phyloP scores from a whole-genome alignment of 371 early-diverging fungal species.

The Mortierella sp. region DNA sequence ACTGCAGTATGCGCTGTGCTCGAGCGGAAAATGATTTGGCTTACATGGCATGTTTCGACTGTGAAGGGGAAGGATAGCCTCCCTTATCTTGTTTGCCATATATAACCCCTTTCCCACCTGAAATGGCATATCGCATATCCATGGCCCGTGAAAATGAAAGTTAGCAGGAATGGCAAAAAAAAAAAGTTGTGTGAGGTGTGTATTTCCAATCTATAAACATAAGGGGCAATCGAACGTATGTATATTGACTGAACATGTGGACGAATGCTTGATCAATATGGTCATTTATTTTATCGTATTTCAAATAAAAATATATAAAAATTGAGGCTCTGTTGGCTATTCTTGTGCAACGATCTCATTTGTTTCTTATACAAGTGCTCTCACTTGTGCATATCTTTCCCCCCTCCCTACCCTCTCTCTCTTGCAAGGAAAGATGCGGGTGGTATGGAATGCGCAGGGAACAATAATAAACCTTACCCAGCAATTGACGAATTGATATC shows the following conservation, averaged over 20 bases:
- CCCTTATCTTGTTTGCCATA: slow-evolving; percentile 4
- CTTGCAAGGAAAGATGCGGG: slow-evolving; percentile 6
- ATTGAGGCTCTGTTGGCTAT: neutral
- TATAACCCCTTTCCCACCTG: neutral
- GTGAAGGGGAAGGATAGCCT: neutral
- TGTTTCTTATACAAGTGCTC: slow-evolving; percentile 1
- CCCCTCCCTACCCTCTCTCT: neutral
- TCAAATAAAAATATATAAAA: slow-evolving; percentile 5
- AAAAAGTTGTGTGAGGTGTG: neutral
- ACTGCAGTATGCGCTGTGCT: slow-evolving; percentile 13
- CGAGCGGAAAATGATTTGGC: slow-evolving; percentile 1
- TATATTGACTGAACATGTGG: slow-evolving; percentile 8
- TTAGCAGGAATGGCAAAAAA: neutral
- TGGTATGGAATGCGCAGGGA: slow-evolving; percentile 8
- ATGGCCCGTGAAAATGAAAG: no score
- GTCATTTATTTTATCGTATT: neutral
- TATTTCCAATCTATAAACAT: neutral
- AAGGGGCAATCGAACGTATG: neutral
- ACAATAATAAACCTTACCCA: neutral
- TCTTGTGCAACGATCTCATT: slow-evolving; percentile 16
- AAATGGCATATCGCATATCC: no score
- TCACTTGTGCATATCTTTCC: slow-evolving; percentile 12
- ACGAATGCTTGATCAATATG: slow-evolving; percentile 1
- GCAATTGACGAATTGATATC: slow-evolving; percentile 20
- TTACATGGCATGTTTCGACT: neutral